These are phyloP conservation scores for Zelonia costaricensis DNA, from an alignment of 208 protist species.

Conservation along the genomic window DNA sequence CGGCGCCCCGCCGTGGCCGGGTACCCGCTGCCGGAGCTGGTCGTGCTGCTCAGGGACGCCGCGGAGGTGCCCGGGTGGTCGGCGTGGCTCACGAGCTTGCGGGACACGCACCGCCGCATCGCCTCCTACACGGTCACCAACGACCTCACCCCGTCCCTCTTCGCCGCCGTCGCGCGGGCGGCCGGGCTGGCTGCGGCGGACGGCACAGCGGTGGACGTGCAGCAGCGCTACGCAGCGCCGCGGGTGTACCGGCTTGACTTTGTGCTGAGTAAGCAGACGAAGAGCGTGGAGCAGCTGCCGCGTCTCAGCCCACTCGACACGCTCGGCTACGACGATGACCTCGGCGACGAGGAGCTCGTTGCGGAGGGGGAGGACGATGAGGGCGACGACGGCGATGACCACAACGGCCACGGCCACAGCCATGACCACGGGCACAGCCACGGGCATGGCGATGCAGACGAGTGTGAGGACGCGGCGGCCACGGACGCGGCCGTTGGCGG, in stretches of 20 bases:
- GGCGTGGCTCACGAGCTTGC: constrained; percentile 24
- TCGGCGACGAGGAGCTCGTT: constrained; percentile 11
- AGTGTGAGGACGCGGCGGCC: constrained; percentile 3
- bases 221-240: constrained; percentile 41
- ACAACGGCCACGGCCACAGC: constrained; percentile 12
- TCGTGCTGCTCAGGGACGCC: constrained; percentile 48
- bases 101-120: constrained; percentile 20
- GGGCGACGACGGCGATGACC: constrained; percentile 13
- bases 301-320: constrained; percentile 60
- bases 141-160: constrained; percentile 46
- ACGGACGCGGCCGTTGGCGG: neutral
- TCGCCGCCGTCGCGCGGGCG: constrained; percentile 47
- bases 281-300: constrained; percentile 68
- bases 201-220: constrained; percentile 46
- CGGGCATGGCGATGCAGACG: constrained; percentile 24
- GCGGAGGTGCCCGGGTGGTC: constrained; percentile 31
- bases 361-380: constrained; percentile 29
- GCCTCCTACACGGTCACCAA: constrained; percentile 28
- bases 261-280: constrained; percentile 71
- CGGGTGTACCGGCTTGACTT: constrained; percentile 84
- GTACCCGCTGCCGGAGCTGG: constrained; percentile 47
- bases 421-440: constrained; percentile 16
- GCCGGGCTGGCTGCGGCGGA: constrained; percentile 34
- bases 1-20: constrained; percentile 13
- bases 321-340: constrained; percentile 45